Base-by-base conservation (phyloP, 768 basidiomycete species). In the Artomyces pyxidatus region DNA sequence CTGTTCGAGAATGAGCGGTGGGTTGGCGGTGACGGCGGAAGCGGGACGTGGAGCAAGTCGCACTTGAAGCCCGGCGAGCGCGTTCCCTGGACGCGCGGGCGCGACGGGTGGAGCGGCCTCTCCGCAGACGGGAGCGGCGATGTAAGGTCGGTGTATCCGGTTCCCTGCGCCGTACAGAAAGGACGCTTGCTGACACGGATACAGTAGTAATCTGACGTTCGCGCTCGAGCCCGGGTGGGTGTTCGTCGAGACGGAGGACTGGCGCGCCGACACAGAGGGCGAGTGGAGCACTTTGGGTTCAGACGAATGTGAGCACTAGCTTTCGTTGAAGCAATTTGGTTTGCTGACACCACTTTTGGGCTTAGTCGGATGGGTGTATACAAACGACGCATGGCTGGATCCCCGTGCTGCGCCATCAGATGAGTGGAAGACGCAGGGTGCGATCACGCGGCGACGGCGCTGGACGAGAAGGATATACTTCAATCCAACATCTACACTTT, bases 331-430 rank as follows among this genome's bases (percentile, higher is more conserved):
- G n/a, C 5, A 21, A 11, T 37, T 37, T 27, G 37, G 10, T 26
- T 14, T 51, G 26, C 17, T 30, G 6, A 28, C n/a, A n/a, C n/a
- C n/a, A n/a, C n/a, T n/a, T n/a, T n/a, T n/a, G n/a, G n/a, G n/a
- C n/a, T n/a, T n/a, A 82, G 85, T 79, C 57, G 88, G 86, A 3
- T 91, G 89, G 87, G 77, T 85, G 12, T 90, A 90, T 58, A 83
- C 83, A 7, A 85, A 87, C 53, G 87, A 88, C 50, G 67, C 73
- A 0, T 91, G 88, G 89, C 66, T 77, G 4, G 71, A 80, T 48
- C 69, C 78, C 10, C 48, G 65, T 61, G 32, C 65, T 60, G 53
- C 54, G 62, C 60, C 71, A 64, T 35, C 69, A 69, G 66, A 64
- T 47, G 70, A 59, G 51, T 75, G 67, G 62, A 73, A 65, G 54